Base-by-base conservation (phyloP, 352 stramenopile genomes). In the Phytophthora sansomeana region DNA sequence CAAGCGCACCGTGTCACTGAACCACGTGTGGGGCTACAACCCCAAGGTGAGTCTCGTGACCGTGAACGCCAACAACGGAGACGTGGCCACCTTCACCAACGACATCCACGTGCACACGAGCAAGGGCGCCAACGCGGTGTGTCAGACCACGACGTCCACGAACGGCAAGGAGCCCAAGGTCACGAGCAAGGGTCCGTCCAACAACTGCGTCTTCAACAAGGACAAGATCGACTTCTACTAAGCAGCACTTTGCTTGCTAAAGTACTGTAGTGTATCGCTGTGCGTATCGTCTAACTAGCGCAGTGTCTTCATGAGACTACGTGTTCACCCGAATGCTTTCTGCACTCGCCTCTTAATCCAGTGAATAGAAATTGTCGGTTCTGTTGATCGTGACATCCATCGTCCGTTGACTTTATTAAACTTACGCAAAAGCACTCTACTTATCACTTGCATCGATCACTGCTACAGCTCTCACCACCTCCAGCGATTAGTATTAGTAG, bases 11-110 rank as follows among this genome's bases (percentile, higher is more conserved):
- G 71, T 85, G 19, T 63, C 65, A 19, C 36, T 85, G 14, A 74
- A 75, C 43, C 71, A 78, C 29, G 47, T 81, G 44, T 81, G 67
- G 59, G 73, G 65, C 46, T 65, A 78, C 48, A 75, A 78, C 59
- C 73, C 73, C 6, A 21, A 58, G 36, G 63, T 70, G n/a, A 55
- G 47, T 3, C 56, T 81, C 16, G 73, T 81, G 32, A 78, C 73
- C 5, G 69, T 81, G 7, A 81, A 78, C 62, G 60, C 68, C 4
- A 80, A 80, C 61, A 75, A 77, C 42, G 63, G 67, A 5, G 72
- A 80, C 58, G 62, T 74, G 32, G 72, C 72, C 11, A 77, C 68
- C 7, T 69, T 80, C 32, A 77, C 63, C n/a, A n/a, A n/a, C n/a
- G 49, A 71, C 56, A 56, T 71, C 47, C 63, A 67, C 63, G 33